phyloP scores from a whole-genome alignment of 441 rosid species.

The Gossypium laxum region DNA sequence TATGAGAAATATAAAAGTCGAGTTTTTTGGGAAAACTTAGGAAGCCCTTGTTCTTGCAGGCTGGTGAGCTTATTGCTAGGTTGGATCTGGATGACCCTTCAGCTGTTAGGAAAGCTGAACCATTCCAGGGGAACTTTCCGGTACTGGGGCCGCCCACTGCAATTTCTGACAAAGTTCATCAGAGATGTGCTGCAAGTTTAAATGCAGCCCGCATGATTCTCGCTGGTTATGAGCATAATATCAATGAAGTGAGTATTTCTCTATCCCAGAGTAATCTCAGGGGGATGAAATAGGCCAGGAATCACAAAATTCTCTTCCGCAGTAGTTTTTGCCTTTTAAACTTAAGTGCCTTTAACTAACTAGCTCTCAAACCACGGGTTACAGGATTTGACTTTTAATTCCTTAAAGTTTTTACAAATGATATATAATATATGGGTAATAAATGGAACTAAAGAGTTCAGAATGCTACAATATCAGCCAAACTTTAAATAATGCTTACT shows the following conservation, averaged over 20 bases:
- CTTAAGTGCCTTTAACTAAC: not conserved
- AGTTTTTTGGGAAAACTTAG: not conserved
- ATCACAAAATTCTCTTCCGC: conserved; percentile 2
- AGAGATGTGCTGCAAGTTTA: conserved; percentile 93
- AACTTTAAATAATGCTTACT: not conserved
- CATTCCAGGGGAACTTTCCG: conserved; percentile 86
- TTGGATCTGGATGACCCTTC: conserved; percentile 98
- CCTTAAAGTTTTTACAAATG: not conserved
- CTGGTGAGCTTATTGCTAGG: conserved; percentile 96
- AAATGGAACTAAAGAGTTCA: no score
- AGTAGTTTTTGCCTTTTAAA: not conserved
- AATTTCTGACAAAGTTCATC: conserved; percentile 93
- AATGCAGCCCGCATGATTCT: conserved; percentile 97
- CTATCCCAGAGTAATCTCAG: conserved; percentile 6
- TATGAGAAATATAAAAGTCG: not conserved
- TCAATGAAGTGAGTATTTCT: conserved; percentile 62
- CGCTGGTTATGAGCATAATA: conserved; percentile 90
- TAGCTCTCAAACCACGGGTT: not conserved
- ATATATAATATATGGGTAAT: not conserved
- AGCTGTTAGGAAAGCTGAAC: conserved; percentile 97
- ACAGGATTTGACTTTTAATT: not conserved
- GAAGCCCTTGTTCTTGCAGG: conserved; percentile 36
- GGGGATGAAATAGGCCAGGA: not conserved
- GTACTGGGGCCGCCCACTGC: conserved; percentile 87
- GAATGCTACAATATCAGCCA: not conserved